These are phyloP conservation scores for Auriscalpium microsporum DNA, from an alignment of 768 basidiomycete genomes.

Conservation along the genomic window DNA sequence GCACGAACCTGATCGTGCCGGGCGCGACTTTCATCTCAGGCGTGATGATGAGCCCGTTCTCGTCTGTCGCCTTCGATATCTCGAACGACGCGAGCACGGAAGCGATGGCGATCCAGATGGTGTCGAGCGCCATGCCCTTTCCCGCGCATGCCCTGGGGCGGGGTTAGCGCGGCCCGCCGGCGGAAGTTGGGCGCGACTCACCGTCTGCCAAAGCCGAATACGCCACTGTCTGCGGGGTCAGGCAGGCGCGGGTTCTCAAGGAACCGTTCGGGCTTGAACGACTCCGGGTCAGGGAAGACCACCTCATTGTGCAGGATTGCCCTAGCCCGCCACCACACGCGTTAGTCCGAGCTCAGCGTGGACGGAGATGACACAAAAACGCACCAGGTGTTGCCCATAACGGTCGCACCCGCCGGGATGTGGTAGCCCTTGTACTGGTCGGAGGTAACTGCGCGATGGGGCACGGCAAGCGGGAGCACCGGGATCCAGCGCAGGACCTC, in stretches of 20 bases:
- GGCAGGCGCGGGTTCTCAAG: neutral
- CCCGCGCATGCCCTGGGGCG: conserved; percentile 8
- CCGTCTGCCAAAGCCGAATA: conserved; percentile 16
- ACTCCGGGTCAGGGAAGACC: conserved; percentile 11
- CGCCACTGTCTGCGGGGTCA: conserved; percentile 9
- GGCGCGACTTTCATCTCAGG: conserved; percentile 8
- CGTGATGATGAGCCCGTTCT: conserved; percentile 5
- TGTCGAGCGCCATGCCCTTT: conserved; percentile 11
- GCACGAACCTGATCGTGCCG: conserved; percentile 3
- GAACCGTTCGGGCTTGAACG: conserved; percentile 16
- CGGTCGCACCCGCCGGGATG: conserved; percentile 20
- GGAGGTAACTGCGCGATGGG: conserved; percentile 14
- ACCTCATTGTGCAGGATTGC: conserved; percentile 12
- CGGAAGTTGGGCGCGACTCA: neutral
- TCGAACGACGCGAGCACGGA: conserved; percentile 11
- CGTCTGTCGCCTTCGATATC: conserved; percentile 7
- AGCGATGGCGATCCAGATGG: conserved; percentile 14
- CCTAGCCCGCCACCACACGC: conserved; percentile 1
- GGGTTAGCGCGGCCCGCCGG: neutral
- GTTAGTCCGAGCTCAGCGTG: neutral
- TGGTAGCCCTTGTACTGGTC: conserved; percentile 19
- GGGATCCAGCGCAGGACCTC: conserved; percentile 18
- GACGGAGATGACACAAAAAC: neutral
- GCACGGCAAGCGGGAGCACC: conserved; percentile 15
- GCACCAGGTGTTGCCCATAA: conserved; percentile 16